These are phyloP conservation scores for Phialophora verrucosa DNA, from an alignment of 2,329 filamentous ascomycete genomes.

Conservation along the genomic window DNA sequence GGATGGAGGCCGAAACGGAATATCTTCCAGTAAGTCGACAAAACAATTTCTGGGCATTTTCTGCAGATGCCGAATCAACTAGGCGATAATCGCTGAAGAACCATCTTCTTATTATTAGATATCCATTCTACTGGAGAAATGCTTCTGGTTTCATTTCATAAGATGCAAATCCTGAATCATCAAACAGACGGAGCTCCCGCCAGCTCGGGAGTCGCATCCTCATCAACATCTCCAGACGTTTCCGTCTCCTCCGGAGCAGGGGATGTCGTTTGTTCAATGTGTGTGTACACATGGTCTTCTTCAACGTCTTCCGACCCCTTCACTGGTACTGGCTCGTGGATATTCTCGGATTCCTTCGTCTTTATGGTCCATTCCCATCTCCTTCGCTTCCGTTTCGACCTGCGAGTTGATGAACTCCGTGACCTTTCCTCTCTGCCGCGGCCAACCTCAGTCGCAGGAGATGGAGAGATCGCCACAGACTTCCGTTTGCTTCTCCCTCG, in stretches of 20 bases:
- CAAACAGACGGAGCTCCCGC: not conserved
- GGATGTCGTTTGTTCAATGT: not conserved
- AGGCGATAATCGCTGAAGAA: not conserved
- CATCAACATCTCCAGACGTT: not conserved
- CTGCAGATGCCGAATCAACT: not conserved
- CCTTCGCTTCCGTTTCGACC: conserved; percentile 32
- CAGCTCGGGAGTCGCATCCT: not conserved
- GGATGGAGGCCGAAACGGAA: not conserved
- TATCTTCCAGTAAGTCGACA: not conserved
- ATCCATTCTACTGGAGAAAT: not conserved
- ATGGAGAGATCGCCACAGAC: conserved; percentile 13
- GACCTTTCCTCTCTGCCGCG: conserved; percentile 18
- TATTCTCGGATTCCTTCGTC: not conserved
- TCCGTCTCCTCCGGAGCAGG: not conserved
- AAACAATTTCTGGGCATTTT: not conserved
- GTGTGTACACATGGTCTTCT: not conserved
- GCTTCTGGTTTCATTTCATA: not conserved
- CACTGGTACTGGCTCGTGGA: not conserved
- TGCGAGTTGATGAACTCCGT: conserved; percentile 20
- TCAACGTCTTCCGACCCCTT: not conserved
- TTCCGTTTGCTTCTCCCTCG: conserved; percentile 31
- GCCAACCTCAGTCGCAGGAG: conserved; percentile 11
- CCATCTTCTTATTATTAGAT: not conserved
- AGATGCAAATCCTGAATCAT: not conserved
- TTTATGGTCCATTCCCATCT: conserved; percentile 37